A percentile compares a stretch with the other conserved stretches of the same genome.
Conservation (phyloP, 2,329 filamentous ascomycete species). For the Penicillium hordei region DNA sequence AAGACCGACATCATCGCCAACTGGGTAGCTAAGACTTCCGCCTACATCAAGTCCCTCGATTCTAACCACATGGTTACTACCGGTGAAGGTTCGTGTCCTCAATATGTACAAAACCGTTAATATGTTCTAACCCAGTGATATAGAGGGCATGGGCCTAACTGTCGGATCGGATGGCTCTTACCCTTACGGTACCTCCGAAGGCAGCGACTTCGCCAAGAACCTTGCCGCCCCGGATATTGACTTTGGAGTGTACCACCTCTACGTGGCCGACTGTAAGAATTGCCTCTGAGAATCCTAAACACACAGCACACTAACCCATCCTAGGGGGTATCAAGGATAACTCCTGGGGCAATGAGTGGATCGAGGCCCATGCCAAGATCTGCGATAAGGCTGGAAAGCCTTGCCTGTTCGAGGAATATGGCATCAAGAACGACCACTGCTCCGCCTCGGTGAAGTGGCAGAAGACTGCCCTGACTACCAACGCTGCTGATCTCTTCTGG, state of each 20-base stretch:
- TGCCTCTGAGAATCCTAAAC: too few relatives aligned
- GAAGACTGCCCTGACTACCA: not conserved
- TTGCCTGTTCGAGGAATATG: not conserved
- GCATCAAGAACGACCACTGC: not conserved
- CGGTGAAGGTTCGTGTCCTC: not conserved
- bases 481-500: not conserved
- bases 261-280: not conserved
- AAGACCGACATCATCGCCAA: not conserved
- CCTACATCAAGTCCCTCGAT: conserved; percentile 1
- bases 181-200: not conserved
- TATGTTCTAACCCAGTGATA: not conserved
- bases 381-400: not conserved
- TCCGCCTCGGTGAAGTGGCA: not conserved
- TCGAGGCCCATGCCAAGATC: not conserved
- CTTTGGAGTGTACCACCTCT: not conserved
- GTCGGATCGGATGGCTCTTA: not conserved
- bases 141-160: not conserved
- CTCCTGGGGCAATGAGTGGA: not conserved
- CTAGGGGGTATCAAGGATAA: not conserved
- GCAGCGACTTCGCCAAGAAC: not conserved
- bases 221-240: not conserved
- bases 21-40: not conserved
- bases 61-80: not conserved
- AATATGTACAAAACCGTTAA: not conserved
- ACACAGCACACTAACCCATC: not conserved